A percentile compares a stretch with the other conserved stretches of the same genome.
These are phyloP conservation scores for Ophiorrhiza pumila DNA, from an alignment of 257 asterid species.

Conservation along the genomic window DNA sequence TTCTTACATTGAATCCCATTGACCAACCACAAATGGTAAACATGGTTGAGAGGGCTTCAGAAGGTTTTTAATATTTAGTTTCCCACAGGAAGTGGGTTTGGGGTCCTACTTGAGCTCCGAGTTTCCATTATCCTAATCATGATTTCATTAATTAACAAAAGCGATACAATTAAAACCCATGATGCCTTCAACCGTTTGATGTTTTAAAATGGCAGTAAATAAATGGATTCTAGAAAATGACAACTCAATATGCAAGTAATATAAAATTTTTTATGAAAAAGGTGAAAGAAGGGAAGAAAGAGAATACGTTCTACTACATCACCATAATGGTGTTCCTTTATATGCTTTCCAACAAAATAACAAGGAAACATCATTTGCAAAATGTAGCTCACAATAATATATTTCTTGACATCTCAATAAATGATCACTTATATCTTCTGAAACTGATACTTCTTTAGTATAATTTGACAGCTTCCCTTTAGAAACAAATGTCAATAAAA, in stretches of 20 bases:
- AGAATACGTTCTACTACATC: background rate
- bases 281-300: background rate
- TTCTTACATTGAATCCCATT: no score
- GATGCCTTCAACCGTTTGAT: background rate
- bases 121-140: no score
- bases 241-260: background rate
- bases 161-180: background rate
- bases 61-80: no score
- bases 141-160: background rate
- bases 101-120: no score
- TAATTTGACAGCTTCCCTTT: background rate
- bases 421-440: background rate
- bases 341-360: background rate
- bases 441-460: background rate
- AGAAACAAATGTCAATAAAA: background rate
- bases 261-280: background rate
- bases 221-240: background rate
- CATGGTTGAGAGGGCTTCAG: no score
- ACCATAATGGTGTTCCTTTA: no score
- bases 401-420: background rate
- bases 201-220: background rate
- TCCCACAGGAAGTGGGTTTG: no score
- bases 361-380: background rate
- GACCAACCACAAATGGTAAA: no score
- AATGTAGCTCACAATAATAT: background rate